Evolutionary conservation across 768 basidiomycete species (phyloP).

Genomic region (Pisolithus marmoratus): DNA sequence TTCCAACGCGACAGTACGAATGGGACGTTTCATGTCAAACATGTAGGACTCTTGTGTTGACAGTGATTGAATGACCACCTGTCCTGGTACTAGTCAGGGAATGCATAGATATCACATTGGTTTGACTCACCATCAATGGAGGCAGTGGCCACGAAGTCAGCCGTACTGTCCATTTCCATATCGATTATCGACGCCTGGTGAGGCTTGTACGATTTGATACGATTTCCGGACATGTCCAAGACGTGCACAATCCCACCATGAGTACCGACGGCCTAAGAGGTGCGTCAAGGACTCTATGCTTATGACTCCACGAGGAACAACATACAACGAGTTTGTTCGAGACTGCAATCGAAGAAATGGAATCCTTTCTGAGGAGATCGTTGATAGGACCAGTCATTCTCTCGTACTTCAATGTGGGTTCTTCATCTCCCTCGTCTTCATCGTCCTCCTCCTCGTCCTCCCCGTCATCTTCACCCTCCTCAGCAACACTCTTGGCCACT

Average conservation of each 20-base stretch:
- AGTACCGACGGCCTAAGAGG: constrained; percentile 76
- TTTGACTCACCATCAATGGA: constrained; percentile 90
- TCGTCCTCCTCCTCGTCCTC: constrained; percentile 44
- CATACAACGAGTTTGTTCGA: constrained; percentile 67
- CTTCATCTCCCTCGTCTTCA: constrained; percentile 78
- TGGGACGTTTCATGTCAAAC: constrained; percentile 89
- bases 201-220: constrained; percentile 85
- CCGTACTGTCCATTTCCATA: constrained; percentile 76
- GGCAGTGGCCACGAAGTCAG: constrained; percentile 87
- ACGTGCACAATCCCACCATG: constrained; percentile 92
- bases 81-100: constrained; percentile 56
- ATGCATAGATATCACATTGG: constrained; percentile 76
- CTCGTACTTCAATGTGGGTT: constrained; percentile 89
- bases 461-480: constrained; percentile 18
- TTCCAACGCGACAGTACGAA: constrained; percentile 86
- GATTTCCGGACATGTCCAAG: constrained; percentile 69
- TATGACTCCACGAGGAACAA: constrained; percentile 1
- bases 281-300: neutral
- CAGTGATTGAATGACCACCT: constrained; percentile 82
- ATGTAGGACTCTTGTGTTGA: constrained; percentile 74
- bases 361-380: constrained; percentile 83
- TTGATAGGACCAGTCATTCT: constrained; percentile 66
- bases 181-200: constrained; percentile 86
- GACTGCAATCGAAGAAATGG: constrained; percentile 76
- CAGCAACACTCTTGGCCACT: neutral